A percentile compares a stretch with the other conserved stretches of the same genome.
Evolutionary conservation across 257 asterid genomes (phyloP).

Genomic region (Striga asiatica): DNA sequence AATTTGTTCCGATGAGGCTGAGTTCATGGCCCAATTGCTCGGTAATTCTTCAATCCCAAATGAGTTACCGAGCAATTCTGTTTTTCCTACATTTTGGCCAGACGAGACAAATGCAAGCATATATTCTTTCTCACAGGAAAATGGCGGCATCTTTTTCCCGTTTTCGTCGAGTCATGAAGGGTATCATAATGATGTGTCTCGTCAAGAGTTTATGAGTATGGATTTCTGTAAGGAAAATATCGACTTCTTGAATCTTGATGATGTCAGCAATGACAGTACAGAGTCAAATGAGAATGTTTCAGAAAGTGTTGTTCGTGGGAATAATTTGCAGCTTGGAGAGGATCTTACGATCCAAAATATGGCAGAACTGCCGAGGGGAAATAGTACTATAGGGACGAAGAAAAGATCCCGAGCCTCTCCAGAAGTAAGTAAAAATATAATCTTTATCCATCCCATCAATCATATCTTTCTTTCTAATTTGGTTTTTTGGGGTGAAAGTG

Average conservation of each 20-base stretch:
- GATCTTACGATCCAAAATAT: no score
- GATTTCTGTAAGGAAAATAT: no score
- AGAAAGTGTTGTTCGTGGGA: no score
- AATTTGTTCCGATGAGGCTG: slow-evolving; percentile 38
- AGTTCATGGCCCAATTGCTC: slow-evolving; percentile 47
- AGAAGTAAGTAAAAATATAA: slow-evolving; percentile 18
- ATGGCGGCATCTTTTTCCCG: no score
- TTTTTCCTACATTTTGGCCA: slow-evolving; percentile 16
- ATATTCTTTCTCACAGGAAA: no score
- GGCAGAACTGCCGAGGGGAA: slow-evolving; percentile 12
- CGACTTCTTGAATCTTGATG: no score
- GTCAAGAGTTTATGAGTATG: slow-evolving; percentile 9
- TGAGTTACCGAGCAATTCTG: slow-evolving; percentile 20
- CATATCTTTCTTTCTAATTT: no score
- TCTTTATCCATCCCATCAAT: no score
- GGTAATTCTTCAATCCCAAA: slow-evolving; percentile 30
- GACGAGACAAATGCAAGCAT: slow-evolving; percentile 1
- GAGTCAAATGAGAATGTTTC: slow-evolving; percentile 21
- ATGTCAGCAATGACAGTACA: slow-evolving; percentile 27
- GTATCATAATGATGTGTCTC: slow-evolving; percentile 14
- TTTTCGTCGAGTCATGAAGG: slow-evolving; percentile 8
- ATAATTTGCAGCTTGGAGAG: neutral
- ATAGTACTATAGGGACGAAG: no score
- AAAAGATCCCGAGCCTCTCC: slow-evolving; percentile 34
- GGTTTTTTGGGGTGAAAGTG: no score